These are phyloP conservation scores for Candida tetrigidarum DNA, from an alignment of 1,139 yeast species.

Conservation along the genomic window DNA sequence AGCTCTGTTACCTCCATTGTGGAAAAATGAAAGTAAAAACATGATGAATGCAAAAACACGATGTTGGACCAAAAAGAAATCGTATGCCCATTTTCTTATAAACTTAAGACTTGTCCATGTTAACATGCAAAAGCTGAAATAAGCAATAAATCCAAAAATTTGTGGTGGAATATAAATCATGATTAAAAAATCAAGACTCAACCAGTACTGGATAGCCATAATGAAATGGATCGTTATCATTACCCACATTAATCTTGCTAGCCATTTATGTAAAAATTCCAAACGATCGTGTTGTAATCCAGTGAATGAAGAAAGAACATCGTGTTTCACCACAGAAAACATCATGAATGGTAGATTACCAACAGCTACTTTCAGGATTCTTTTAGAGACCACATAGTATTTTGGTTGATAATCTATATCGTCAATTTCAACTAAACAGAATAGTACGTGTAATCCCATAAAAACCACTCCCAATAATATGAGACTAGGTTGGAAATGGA, in stretches of 20 bases:
- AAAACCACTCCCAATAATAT: constrained; percentile 30
- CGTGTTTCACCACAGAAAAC: constrained; percentile 41
- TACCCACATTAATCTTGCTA: constrained; percentile 44
- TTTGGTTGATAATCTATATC: constrained; percentile 46
- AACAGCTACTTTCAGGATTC: constrained; percentile 43
- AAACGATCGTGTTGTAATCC: constrained; percentile 49
- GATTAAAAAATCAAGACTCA: constrained; percentile 36
- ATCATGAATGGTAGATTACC: constrained; percentile 46
- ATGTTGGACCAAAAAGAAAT: constrained; percentile 50
- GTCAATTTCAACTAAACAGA: constrained; percentile 31
- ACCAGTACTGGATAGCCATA: constrained; percentile 43
- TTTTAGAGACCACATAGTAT: constrained; percentile 44
- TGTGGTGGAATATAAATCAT: constrained; percentile 57
- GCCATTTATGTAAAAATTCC: constrained; percentile 47
- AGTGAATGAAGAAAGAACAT: constrained; percentile 39
- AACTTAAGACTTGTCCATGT: constrained; percentile 41
- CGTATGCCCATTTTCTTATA: constrained; percentile 45
- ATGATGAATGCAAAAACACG: constrained; percentile 45
- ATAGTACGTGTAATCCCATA: constrained; percentile 29
- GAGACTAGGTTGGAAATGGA: constrained; percentile 48
- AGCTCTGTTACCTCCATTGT: constrained; percentile 39
- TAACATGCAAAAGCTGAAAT: constrained; percentile 38
- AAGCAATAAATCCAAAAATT: constrained; percentile 55
- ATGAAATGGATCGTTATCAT: constrained; percentile 43
- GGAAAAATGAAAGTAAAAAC: constrained; percentile 49